Conservation (phyloP, 257 asterid genomes). For the Lycium barbarum region DNA sequence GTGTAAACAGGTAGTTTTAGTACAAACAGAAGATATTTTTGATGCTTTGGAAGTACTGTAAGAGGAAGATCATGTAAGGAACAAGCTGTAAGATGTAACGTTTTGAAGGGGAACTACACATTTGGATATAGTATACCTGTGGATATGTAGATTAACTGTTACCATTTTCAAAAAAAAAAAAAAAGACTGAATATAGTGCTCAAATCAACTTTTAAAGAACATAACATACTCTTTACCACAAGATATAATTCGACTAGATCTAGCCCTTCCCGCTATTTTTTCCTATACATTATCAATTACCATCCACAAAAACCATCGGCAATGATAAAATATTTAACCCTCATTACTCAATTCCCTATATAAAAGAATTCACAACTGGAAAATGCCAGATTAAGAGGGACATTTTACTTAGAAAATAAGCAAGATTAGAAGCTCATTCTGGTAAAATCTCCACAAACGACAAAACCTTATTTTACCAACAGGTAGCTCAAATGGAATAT, state of each 20-base stretch:
- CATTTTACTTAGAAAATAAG: slow-evolving; percentile 8
- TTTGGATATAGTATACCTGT: too few relatives aligned
- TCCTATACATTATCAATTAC: not conserved
- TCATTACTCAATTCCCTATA: not conserved
- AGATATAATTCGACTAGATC: slow-evolving; percentile 1
- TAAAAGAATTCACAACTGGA: not conserved
- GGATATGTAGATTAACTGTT: too few relatives aligned
- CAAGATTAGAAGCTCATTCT: not conserved
- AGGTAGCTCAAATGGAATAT: slow-evolving; percentile 15
- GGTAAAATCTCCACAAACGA: slow-evolving; percentile 18
- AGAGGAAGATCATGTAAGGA: too few relatives aligned
- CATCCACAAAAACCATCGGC: not conserved
- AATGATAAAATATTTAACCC: not conserved
- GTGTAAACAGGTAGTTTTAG: too few relatives aligned
- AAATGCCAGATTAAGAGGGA: not conserved
- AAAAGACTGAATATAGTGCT: too few relatives aligned
- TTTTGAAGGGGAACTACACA: too few relatives aligned
- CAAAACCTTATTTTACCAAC: slow-evolving; percentile 11
- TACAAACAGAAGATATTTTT: too few relatives aligned
- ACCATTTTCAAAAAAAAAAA: too few relatives aligned
- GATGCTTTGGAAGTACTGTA: too few relatives aligned
- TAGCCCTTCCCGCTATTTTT: not conserved
- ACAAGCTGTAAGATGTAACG: too few relatives aligned
- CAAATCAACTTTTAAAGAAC: slow-evolving; percentile 20
- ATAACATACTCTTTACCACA: slow-evolving; percentile 18